Evolutionary conservation across 2,329 filamentous ascomycete genomes (phyloP).

Genomic region (Xylariaceae sp.): DNA sequence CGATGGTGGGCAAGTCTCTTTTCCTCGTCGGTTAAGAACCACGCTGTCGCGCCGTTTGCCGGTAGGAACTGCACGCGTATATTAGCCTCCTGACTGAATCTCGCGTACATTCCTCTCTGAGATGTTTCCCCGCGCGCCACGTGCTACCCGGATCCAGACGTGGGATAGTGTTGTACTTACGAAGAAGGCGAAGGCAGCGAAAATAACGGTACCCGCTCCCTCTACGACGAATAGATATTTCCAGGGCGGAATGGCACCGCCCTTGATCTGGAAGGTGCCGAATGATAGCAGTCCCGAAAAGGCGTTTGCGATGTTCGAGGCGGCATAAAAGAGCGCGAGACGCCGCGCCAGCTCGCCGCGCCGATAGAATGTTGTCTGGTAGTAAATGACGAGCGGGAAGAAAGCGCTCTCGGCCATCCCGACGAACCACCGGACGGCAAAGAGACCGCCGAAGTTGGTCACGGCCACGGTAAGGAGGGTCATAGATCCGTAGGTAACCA

Average conservation of each 20-base stretch:
- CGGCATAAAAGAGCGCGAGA: constrained; percentile 70
- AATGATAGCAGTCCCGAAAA: constrained; percentile 42
- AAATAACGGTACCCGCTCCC: constrained; percentile 50
- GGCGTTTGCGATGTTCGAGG: constrained; percentile 63
- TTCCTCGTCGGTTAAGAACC: constrained; percentile 62
- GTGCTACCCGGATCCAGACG: no score
- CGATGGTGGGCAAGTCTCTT: constrained; percentile 64
- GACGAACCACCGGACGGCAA: constrained; percentile 64
- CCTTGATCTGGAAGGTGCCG: constrained; percentile 40
- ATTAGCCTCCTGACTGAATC: no score
- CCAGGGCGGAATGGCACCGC: constrained; percentile 32
- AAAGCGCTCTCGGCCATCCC: constrained; percentile 65
- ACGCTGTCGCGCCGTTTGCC: constrained; percentile 54
- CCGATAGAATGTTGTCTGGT: constrained; percentile 60
- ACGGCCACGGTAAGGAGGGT: constrained; percentile 55
- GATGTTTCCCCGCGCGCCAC: no score
- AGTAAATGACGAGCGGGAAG: constrained; percentile 59
- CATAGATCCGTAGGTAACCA: constrained; percentile 57
- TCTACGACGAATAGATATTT: constrained; percentile 44
- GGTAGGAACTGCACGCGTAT: no score
- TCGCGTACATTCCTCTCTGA: no score
- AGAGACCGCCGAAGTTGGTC: constrained; percentile 58
- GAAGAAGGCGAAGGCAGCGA: constrained; percentile 60
- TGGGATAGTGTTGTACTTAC: no score
- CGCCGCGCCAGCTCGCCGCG: constrained; percentile 65